Conservation (phyloP, 441 rosid species). For the Geranium incanum region DNA sequence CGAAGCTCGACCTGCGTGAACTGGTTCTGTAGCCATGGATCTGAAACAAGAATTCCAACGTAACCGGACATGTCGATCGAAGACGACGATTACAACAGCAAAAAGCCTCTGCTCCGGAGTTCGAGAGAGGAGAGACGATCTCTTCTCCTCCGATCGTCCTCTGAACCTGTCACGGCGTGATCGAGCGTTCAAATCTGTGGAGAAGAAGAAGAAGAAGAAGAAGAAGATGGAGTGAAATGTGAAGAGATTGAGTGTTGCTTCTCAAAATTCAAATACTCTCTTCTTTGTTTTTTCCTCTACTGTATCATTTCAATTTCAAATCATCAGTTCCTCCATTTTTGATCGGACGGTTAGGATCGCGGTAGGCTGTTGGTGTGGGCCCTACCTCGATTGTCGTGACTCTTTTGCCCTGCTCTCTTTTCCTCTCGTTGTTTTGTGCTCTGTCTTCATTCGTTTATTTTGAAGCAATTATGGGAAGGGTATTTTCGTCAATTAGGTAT, state of each 20-base stretch:
- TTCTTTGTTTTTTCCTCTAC: not conserved
- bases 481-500: not conserved
- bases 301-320: not conserved
- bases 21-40: constrained; percentile 96
- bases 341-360: not conserved
- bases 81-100: not conserved
- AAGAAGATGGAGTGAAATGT: not conserved
- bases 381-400: not conserved
- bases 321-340: not conserved
- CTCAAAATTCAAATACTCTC: not conserved
- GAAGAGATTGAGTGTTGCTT: not conserved
- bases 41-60: constrained; percentile 87
- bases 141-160: not conserved
- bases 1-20: constrained; percentile 98
- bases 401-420: not conserved
- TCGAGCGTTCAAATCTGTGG: not conserved
- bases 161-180: not conserved
- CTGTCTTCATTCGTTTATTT: too few species aligned
- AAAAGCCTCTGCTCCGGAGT: not conserved
- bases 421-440: too few species aligned
- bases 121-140: not conserved
- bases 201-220: not conserved
- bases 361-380: not conserved
- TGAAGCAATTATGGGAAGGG: not conserved
- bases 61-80: constrained; percentile 21